These are phyloP conservation scores for Fusarium pseudograminearum DNA, from an alignment of 2,329 filamentous ascomycete species.

Conservation along the genomic window DNA sequence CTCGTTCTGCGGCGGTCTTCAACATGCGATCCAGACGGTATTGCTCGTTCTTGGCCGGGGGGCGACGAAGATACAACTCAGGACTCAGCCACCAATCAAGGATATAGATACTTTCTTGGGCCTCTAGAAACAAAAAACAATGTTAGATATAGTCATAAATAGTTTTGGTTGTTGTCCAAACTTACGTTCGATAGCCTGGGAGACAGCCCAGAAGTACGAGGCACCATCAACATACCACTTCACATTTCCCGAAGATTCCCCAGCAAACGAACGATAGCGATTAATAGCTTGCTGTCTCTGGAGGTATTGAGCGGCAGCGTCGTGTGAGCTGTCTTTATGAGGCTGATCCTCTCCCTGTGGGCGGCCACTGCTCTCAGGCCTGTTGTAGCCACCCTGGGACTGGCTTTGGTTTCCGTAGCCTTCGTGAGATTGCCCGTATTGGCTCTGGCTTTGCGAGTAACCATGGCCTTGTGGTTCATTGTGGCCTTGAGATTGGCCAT, in stretches of 20 bases:
- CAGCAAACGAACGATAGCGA: constrained; percentile 77
- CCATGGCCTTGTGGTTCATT: constrained; percentile 52
- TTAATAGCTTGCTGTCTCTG: constrained; percentile 61
- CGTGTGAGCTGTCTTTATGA: constrained; percentile 8
- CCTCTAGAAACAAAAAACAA: constrained; percentile 59
- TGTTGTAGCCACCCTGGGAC: not conserved
- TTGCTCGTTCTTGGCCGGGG: constrained; percentile 82
- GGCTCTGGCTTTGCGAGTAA: constrained; percentile 19
- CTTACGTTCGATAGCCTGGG: constrained; percentile 76
- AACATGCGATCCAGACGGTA: constrained; percentile 89
- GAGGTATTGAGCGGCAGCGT: constrained; percentile 43
- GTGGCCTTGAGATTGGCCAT: constrained; percentile 42
- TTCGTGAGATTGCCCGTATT: constrained; percentile 19
- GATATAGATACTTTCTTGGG: constrained; percentile 83
- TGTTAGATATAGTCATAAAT: not conserved
- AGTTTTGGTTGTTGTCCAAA: not conserved
- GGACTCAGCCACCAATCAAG: constrained; percentile 92
- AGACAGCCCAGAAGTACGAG: constrained; percentile 88
- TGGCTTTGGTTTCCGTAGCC: constrained; percentile 10
- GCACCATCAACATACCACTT: constrained; percentile 93
- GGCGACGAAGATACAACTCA: constrained; percentile 86
- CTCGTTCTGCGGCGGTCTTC: constrained; percentile 82
- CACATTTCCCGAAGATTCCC: constrained; percentile 76
- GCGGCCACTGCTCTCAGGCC: not conserved
- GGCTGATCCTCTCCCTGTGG: constrained; percentile 11